Evolutionary conservation across 257 asterid species (phyloP).

Genomic region (Asclepias syriaca): DNA sequence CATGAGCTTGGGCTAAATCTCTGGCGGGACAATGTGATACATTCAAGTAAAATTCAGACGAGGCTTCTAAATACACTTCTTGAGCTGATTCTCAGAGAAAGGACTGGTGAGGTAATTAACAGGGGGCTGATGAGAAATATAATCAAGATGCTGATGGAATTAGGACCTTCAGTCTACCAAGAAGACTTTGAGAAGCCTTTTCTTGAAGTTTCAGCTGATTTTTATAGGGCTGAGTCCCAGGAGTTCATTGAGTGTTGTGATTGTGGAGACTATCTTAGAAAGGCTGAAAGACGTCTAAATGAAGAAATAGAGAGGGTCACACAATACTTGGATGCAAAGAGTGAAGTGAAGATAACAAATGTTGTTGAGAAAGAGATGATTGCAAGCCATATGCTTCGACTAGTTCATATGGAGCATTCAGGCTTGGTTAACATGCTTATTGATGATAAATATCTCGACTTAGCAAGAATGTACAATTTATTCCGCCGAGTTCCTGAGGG

Average conservation of each 20-base stretch:
- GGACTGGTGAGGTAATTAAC: slow-evolving; percentile 79
- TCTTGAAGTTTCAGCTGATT: slow-evolving; percentile 80
- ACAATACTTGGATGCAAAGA: slow-evolving; percentile 68
- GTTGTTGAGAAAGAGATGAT: slow-evolving; percentile 88
- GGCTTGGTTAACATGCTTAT: slow-evolving; percentile 81
- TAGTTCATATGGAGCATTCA: slow-evolving; percentile 84
- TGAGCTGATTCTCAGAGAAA: slow-evolving; percentile 60
- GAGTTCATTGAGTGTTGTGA: slow-evolving; percentile 75
- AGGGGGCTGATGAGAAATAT: slow-evolving; percentile 84
- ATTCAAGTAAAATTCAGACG: slow-evolving; percentile 56
- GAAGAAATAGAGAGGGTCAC: slow-evolving; percentile 90
- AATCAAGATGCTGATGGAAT: slow-evolving; percentile 76
- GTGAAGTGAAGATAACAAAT: slow-evolving; percentile 63
- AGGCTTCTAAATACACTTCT: slow-evolving; percentile 71
- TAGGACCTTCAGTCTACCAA: slow-evolving; percentile 77
- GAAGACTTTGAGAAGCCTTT: slow-evolving; percentile 82
- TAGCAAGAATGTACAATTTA: slow-evolving; percentile 80
- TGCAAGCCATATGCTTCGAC: slow-evolving; percentile 77
- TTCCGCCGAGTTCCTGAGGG: slow-evolving; percentile 68
- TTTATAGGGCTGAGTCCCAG: slow-evolving; percentile 83
- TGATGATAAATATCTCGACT: slow-evolving; percentile 71
- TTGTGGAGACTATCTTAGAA: slow-evolving; percentile 79
- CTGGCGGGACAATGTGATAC: slow-evolving; percentile 81
- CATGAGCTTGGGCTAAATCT: slow-evolving; percentile 89
- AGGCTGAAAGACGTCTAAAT: slow-evolving; percentile 71